Evolutionary conservation across 2,329 filamentous ascomycete genomes (phyloP).

Genomic region (Metarhizium humberi): DNA sequence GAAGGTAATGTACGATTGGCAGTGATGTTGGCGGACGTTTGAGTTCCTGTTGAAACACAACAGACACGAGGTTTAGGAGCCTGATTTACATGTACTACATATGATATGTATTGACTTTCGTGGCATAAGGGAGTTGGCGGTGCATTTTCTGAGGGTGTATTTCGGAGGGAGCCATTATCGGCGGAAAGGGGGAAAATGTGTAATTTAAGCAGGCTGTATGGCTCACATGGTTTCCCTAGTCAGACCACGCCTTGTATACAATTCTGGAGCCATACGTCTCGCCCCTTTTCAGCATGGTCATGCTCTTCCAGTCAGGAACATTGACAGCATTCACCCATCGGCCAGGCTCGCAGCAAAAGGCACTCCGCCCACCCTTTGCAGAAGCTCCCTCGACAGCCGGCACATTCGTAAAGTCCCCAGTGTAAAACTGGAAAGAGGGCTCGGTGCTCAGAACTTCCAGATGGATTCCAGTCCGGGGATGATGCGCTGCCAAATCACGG

Average conservation of each 20-base stretch:
- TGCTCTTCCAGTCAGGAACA: conserved; percentile 66
- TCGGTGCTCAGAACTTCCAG: conserved; percentile 87
- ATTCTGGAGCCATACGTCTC: conserved; percentile 72
- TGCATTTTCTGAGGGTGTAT: background rate
- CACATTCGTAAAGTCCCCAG: conserved; percentile 75
- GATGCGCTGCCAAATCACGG: conserved; percentile 61
- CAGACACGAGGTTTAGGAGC: background rate
- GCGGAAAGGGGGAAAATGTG: background rate
- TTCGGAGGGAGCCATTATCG: background rate
- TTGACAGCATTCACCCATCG: conserved; percentile 87
- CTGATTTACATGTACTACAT: background rate
- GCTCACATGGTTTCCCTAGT: conserved; percentile 21
- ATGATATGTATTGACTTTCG: background rate
- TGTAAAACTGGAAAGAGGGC: conserved; percentile 96
- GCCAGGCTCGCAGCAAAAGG: conserved; percentile 88
- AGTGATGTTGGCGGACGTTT: background rate
- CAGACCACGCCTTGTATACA: conserved; percentile 80
- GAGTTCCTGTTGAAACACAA: background rate
- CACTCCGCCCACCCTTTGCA: conserved; percentile 58
- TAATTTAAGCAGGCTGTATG: background rate
- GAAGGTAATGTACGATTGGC: background rate
- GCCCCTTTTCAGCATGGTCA: conserved; percentile 76
- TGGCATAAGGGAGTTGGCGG: background rate
- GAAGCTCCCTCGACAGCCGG: conserved; percentile 54
- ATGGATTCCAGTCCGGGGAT: conserved; percentile 66